A percentile compares a stretch with the other conserved stretches of the same genome.
Conservation (phyloP, 177 flowering plant species). For the Vitis hybrid region DNA sequence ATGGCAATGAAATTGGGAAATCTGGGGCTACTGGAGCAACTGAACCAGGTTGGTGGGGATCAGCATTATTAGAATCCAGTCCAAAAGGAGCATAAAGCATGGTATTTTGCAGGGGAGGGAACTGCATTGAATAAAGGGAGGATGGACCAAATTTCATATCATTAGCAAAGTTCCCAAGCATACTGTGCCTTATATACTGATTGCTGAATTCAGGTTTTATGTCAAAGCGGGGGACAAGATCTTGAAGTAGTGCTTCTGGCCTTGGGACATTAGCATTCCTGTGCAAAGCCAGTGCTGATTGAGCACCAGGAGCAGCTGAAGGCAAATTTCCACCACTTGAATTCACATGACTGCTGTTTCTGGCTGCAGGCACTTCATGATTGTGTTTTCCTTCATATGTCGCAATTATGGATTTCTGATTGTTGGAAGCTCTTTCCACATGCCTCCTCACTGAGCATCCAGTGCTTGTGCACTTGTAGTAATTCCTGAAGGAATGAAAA, state of each 20-base stretch:
- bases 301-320: conserved; percentile 23
- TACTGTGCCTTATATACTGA: conserved; percentile 34
- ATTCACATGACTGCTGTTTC: conserved; percentile 48
- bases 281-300: conserved; percentile 26
- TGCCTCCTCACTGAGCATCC: conserved; percentile 84
- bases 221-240: conserved; percentile 45
- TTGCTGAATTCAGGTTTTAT: conserved; percentile 35
- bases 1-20: conserved; percentile 41
- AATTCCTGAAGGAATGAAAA: conserved; percentile 55
- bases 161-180: conserved; percentile 32
- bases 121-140: conserved; percentile 49
- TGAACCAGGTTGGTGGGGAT: conserved; percentile 22
- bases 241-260: conserved; percentile 46
- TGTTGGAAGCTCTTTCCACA: conserved; percentile 77
- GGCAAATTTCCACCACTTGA: conserved; percentile 25
- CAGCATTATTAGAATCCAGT: conserved; percentile 22
- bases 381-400: conserved; percentile 92
- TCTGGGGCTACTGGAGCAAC: conserved; percentile 31
- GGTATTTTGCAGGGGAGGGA: conserved; percentile 39
- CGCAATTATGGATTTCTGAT: conserved; percentile 64
- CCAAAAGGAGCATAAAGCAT: conserved; percentile 43
- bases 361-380: conserved; percentile 83
- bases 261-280: conserved; percentile 38
- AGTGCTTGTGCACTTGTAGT: conserved; percentile 84
- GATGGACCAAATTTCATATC: conserved; percentile 46